Evolutionary conservation across 1,139 yeast genomes (phyloP), one percentile per base, ranked within the genome.

Genomic region (Yamadazyma kanchanaburiensis): DNA sequence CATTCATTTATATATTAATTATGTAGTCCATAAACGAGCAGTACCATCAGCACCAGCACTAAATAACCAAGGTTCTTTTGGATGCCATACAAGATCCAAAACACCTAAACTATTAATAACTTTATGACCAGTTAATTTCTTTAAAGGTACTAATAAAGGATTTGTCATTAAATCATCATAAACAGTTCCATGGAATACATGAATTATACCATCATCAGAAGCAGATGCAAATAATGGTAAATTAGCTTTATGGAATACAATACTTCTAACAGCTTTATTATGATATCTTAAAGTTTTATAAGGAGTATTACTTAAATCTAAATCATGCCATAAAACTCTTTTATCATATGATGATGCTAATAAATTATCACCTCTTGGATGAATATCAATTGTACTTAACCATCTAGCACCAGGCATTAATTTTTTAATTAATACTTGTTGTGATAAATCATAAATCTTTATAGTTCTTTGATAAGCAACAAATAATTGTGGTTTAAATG

Each of bases 41-140:
- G 91, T 81, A 38, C 95, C 89, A 59, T 94, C 98, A 14, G 97
- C 97, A 47, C 97, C 98, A n/a, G 95, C 88, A 55, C 94, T 82
- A 58, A 91, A 88, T 49, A 91, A 69, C 99, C 99, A 91, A 1
- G 98, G 96, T 60, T 94, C 97, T 51, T 82, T 80, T 42, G 98
- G 97, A 70, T 94, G 98, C 99, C 99, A 91, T 32, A 76, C 75
- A 33, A 84, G 74, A 53, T 81, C 85, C 53, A 91, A 70, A n/a
- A 91, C 95, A 49, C 98, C 98, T 40, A 91, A 65, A 51, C 85
- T 81, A 50, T 77, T 76, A 21, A 77, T 66, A 31, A 87, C 73
- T 55, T 81, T 80, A 61, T 91, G 98, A n/a, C 97, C 98, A 29
- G 83, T 77, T 53, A 94, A 70, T 55, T 89, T 88, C 75, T 91